A percentile compares a stretch with the other conserved stretches of the same genome.
Evolutionary conservation across 768 basidiomycete species (phyloP).

Genomic region (Arthromyces matolae): DNA sequence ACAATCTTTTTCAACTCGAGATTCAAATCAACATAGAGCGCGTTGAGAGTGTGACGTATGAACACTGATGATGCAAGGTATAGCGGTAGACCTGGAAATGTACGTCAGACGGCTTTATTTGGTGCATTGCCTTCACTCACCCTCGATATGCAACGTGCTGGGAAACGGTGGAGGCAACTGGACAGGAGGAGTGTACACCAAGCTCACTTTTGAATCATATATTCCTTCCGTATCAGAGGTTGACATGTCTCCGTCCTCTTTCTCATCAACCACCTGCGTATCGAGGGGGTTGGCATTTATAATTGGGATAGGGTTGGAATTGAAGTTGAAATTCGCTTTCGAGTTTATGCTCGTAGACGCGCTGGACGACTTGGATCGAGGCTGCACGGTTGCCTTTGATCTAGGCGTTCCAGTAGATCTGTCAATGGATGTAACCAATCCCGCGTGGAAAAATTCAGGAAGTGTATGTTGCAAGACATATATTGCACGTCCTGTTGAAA

Average conservation of each 20-base stretch:
- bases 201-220: conserved; percentile 61
- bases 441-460: conserved; percentile 66
- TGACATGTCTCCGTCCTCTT: too few relatives aligned
- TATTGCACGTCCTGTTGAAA: conserved; percentile 77
- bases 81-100: conserved; percentile 58
- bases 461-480: conserved; percentile 66
- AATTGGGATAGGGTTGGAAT: conserved; percentile 23
- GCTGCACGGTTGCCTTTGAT: too few relatives aligned
- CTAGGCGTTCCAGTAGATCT: conserved; percentile 38
- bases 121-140: conserved; percentile 30
- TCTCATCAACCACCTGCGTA: conserved; percentile 22
- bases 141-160: conserved; percentile 65
- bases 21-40: conserved; percentile 63
- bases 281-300: conserved; percentile 28
- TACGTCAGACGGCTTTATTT: not conserved
- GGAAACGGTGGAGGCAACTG: conserved; percentile 68
- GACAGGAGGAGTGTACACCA: conserved; percentile 67
- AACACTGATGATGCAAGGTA: conserved; percentile 71
- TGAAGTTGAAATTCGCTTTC: conserved; percentile 18
- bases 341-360: too few relatives aligned
- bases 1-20: conserved; percentile 53
- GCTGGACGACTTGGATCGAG: too few relatives aligned
- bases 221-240: conserved; percentile 44
- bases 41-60: conserved; percentile 70
- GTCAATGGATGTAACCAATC: conserved; percentile 57